phyloP scores from a whole-genome alignment of 768 basidiomycete species.

The Suillus subaureus region DNA sequence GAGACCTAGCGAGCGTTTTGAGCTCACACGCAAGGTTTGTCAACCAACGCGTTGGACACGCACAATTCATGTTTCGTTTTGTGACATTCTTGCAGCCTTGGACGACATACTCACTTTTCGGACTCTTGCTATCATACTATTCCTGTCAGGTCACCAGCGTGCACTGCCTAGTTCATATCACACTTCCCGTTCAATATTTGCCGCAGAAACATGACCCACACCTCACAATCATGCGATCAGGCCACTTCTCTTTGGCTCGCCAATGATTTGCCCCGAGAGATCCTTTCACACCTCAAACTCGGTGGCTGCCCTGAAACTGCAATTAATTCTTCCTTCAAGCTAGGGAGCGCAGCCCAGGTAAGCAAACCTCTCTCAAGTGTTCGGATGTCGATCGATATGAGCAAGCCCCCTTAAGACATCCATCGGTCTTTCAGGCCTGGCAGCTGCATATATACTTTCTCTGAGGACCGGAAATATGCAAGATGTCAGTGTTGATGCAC shows the following conservation, averaged over 20 bases:
- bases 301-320: slow-evolving; percentile 42
- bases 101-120: background rate
- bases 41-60: background rate
- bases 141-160: background rate
- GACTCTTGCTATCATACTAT: background rate
- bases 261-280: slow-evolving; percentile 40
- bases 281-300: slow-evolving; percentile 39
- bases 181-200: background rate
- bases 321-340: slow-evolving; percentile 55
- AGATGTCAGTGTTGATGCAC: slow-evolving; percentile 52
- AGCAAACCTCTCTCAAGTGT: slow-evolving; percentile 3
- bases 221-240: slow-evolving; percentile 9
- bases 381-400: background rate
- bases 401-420: slow-evolving; percentile 34
- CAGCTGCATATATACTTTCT: slow-evolving; percentile 51
- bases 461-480: slow-evolving; percentile 49
- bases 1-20: background rate
- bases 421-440: slow-evolving; percentile 54
- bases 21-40: background rate
- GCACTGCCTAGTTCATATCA: background rate
- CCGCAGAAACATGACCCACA: background rate
- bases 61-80: background rate
- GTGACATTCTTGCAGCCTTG: background rate
- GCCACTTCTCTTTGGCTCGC: slow-evolving; percentile 42
- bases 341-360: slow-evolving; percentile 58